Conservation (phyloP, 2,329 filamentous ascomycete species). For the Ophiosphaerella narmari region DNA sequence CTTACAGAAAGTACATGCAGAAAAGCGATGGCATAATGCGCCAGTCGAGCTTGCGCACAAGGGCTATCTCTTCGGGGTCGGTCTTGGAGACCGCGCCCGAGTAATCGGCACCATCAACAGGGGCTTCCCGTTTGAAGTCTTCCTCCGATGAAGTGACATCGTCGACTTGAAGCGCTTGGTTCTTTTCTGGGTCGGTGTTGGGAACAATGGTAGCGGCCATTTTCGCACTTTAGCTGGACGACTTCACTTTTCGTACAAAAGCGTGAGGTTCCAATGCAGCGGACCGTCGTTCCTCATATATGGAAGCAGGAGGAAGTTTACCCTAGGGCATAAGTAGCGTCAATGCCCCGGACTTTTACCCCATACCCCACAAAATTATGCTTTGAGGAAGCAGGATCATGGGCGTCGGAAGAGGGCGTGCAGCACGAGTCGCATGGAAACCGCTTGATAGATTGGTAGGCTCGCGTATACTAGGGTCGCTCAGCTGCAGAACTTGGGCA, state of each 20-base stretch:
- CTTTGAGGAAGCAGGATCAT: slow-evolving; percentile 1
- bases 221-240: not conserved
- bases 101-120: slow-evolving; percentile 19
- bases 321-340: slow-evolving; percentile 18
- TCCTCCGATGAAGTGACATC: slow-evolving; percentile 20
- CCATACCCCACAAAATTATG: slow-evolving; percentile 15
- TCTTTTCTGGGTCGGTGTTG: slow-evolving; percentile 20
- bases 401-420: slow-evolving; percentile 4
- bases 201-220: slow-evolving; percentile 12
- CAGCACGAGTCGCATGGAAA: not conserved
- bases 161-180: slow-evolving; percentile 19
- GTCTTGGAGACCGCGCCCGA: slow-evolving; percentile 28
- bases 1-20: slow-evolving; percentile 47
- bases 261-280: not conserved
- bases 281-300: slow-evolving; percentile 17
- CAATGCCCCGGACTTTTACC: slow-evolving; percentile 26
- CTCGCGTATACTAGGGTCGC: not conserved
- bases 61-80: slow-evolving; percentile 28
- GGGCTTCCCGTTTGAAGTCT: slow-evolving; percentile 9
- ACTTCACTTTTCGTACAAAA: not conserved
- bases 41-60: slow-evolving; percentile 33
- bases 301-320: slow-evolving; percentile 19
- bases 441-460: not conserved
- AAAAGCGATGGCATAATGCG: slow-evolving; percentile 31
- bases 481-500: not conserved